phyloP scores from a whole-genome alignment of 2,329 filamentous ascomycete genomes.

The Ophiocordyceps camponoti-saundersi region DNA sequence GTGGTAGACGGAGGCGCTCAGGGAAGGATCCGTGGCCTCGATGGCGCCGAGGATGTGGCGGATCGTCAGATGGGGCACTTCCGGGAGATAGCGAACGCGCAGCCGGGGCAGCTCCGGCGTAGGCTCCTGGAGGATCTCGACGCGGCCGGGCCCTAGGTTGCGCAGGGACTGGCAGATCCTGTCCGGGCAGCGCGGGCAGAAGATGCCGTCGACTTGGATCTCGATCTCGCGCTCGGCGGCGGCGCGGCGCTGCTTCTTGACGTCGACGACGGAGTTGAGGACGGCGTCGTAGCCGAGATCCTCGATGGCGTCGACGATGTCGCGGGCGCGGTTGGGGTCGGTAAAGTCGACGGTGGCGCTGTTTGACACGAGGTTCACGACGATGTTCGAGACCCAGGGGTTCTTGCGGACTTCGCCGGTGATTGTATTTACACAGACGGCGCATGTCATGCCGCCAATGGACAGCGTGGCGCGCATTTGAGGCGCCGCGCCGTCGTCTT shows the following conservation, averaged over 20 bases:
- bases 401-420: slow-evolving; percentile 37
- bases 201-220: slow-evolving; percentile 54
- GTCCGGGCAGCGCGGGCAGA: slow-evolving; percentile 53
- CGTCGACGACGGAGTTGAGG: slow-evolving; percentile 30
- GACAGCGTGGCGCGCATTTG: slow-evolving; percentile 35
- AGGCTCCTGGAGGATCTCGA: slow-evolving; percentile 36
- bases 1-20: slow-evolving; percentile 56
- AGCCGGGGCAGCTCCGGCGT: slow-evolving; percentile 49
- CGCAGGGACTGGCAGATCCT: slow-evolving; percentile 36
- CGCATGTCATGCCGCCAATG: slow-evolving; percentile 59
- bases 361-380: slow-evolving; percentile 50
- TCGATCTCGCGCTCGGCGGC: slow-evolving; percentile 37
- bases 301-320: slow-evolving; percentile 31
- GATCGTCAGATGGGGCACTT: slow-evolving; percentile 53
- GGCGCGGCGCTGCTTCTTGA: slow-evolving; percentile 22
- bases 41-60: slow-evolving; percentile 57
- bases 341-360: slow-evolving; percentile 44
- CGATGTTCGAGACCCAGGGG: slow-evolving; percentile 38
- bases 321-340: slow-evolving; percentile 12
- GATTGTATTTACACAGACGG: slow-evolving; percentile 48
- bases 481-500: slow-evolving; percentile 1
- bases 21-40: slow-evolving; percentile 43
- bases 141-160: slow-evolving; percentile 27
- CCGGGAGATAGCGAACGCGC: slow-evolving; percentile 52
- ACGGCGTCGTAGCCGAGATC: slow-evolving; percentile 50